These are phyloP conservation scores for Claviceps sp. DNA, from an alignment of 2,329 filamentous ascomycete genomes.

Conservation along the genomic window DNA sequence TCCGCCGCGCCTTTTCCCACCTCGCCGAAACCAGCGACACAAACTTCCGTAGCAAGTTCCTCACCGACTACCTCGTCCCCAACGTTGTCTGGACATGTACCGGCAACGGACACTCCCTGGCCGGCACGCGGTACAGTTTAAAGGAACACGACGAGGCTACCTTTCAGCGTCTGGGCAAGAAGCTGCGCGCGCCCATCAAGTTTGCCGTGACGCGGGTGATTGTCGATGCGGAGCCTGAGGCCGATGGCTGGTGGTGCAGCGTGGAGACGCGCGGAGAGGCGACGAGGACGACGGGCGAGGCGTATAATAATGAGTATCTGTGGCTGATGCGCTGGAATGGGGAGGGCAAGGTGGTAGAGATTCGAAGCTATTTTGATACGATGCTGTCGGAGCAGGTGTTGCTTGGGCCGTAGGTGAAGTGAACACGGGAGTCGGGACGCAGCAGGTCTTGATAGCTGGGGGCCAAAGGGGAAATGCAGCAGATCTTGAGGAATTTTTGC, in stretches of 20 bases:
- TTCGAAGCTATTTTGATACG: slow-evolving; percentile 14
- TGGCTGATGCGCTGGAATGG: slow-evolving; percentile 13
- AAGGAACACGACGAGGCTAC: slow-evolving; percentile 9
- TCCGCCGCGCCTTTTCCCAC: slow-evolving; percentile 10
- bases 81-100: slow-evolving; percentile 13
- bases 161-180: slow-evolving; percentile 10
- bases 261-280: slow-evolving; percentile 12
- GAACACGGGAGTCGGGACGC: too few relatives aligned
- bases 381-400: slow-evolving; percentile 10
- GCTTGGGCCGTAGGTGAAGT: not conserved
- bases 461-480: too few relatives aligned
- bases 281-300: slow-evolving; percentile 8
- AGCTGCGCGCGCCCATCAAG: slow-evolving; percentile 11
- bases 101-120: slow-evolving; percentile 13
- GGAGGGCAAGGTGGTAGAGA: slow-evolving; percentile 13
- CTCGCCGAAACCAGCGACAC: slow-evolving; percentile 9
- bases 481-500: too few relatives aligned
- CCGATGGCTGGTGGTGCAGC: slow-evolving; percentile 13
- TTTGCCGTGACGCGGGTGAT: slow-evolving; percentile 11
- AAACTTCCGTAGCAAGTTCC: slow-evolving; percentile 9
- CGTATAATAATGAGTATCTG: slow-evolving; percentile 14
- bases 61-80: slow-evolving; percentile 8
- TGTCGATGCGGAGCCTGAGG: slow-evolving; percentile 10
- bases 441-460: too few relatives aligned
- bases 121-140: slow-evolving; percentile 10